Percentiles rank a stretch among this genome's conserved stretches.
Conservation (phyloP, 2,329 filamentous ascomycete genomes). For the Mycosphaerelloides madeirae region DNA sequence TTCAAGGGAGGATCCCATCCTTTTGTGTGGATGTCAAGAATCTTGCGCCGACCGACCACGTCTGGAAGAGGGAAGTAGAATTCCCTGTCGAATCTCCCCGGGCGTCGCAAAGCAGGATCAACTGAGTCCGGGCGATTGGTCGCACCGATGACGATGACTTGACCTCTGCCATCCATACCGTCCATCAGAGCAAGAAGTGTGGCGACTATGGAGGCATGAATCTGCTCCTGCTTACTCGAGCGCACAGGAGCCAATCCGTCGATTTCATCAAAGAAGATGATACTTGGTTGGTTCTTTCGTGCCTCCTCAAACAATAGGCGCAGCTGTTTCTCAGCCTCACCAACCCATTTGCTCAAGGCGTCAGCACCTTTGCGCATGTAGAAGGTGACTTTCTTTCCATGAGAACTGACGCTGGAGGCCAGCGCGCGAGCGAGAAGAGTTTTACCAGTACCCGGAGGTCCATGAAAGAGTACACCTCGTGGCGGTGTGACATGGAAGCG, state of each 20-base stretch:
- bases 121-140: conserved; percentile 96
- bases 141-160: conserved; percentile 98
- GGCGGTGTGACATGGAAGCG: conserved; percentile 91
- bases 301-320: conserved; percentile 93
- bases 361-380: conserved; percentile 99
- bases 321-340: conserved; percentile 93
- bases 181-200: conserved; percentile 94
- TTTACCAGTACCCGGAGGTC: conserved; percentile 95
- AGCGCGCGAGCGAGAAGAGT: conserved; percentile 91
- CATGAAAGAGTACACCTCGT: conserved; percentile 91
- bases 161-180: conserved; percentile 95
- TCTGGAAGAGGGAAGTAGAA: conserved; percentile 96
- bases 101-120: conserved; percentile 87
- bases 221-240: conserved; percentile 97
- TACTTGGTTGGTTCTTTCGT: conserved; percentile 90
- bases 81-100: conserved; percentile 92
- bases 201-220: conserved; percentile 94
- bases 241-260: conserved; percentile 92
- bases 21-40: conserved; percentile 91
- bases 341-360: conserved; percentile 97
- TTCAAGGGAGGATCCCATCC: conserved; percentile 80
- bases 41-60: conserved; percentile 70
- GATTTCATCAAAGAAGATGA: conserved; percentile 99
- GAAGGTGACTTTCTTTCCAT: conserved; percentile 92
- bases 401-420: conserved; percentile 81